Conservation (phyloP, 306 rosid species). For the Vigna angularis region DNA sequence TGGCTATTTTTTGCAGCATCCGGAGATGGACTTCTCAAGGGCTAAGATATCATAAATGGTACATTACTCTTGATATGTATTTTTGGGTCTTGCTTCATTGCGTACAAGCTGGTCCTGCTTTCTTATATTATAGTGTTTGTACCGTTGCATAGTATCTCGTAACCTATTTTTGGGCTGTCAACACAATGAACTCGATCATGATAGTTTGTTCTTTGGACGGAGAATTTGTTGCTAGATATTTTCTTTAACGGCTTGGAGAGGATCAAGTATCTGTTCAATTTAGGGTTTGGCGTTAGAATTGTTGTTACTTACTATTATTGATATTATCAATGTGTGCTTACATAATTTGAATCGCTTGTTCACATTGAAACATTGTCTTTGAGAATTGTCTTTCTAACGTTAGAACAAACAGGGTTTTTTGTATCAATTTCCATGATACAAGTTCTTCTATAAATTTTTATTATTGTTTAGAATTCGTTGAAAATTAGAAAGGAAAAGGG, state of each 20-base stretch:
- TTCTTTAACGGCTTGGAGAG: neutral
- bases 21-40: slow-evolving; percentile 90
- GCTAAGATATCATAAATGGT: slow-evolving; percentile 65
- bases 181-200: neutral
- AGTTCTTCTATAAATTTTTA: neutral
- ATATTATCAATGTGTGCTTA: neutral
- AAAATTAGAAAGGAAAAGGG: no score
- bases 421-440: neutral
- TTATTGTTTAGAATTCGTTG: neutral
- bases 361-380: neutral
- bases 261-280: neutral
- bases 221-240: neutral
- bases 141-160: neutral
- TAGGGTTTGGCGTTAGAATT: neutral
- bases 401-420: neutral
- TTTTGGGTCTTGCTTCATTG: neutral
- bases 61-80: neutral
- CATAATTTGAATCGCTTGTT: neutral
- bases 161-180: neutral
- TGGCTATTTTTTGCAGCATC: slow-evolving; percentile 72
- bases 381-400: neutral
- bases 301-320: neutral
- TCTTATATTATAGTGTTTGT: neutral
- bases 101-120: neutral
- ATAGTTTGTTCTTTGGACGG: neutral